Evolutionary conservation across 768 basidiomycete genomes (phyloP).

Genomic region (Pulveroboletus sp.): DNA sequence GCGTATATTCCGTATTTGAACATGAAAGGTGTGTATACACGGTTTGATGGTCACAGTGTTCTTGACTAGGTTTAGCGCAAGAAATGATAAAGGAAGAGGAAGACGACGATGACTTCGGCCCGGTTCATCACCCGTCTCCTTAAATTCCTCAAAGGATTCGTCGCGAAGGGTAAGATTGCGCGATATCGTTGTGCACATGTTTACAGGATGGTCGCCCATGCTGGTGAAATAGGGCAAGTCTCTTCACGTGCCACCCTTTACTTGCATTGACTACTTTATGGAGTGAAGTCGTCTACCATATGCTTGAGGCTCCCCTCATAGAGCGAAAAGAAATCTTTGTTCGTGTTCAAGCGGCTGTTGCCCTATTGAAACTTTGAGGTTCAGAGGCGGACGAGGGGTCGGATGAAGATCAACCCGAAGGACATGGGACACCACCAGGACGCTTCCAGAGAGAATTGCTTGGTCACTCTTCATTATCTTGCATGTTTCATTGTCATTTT

Average conservation of each 20-base stretch:
- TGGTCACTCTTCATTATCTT: no score
- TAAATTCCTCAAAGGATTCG: constrained; percentile 72
- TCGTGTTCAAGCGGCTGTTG: constrained; percentile 76
- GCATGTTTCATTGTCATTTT: no score
- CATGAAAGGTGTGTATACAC: constrained; percentile 58
- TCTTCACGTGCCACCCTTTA: not conserved
- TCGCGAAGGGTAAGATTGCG: constrained; percentile 83
- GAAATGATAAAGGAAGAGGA: constrained; percentile 35
- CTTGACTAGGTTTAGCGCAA: constrained; percentile 27
- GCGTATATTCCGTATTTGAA: constrained; percentile 74
- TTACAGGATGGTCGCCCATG: constrained; percentile 72
- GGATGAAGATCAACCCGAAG: no score
- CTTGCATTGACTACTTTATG: not conserved
- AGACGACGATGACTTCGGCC: constrained; percentile 51
- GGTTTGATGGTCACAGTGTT: not conserved
- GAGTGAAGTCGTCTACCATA: constrained; percentile 75
- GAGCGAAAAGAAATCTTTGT: constrained; percentile 77
- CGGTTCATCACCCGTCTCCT: constrained; percentile 69
- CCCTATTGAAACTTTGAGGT: constrained; percentile 72
- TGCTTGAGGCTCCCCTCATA: constrained; percentile 61
- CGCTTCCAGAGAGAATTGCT: no score
- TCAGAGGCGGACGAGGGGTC: no score
- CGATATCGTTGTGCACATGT: constrained; percentile 73
- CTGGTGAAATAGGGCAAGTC: constrained; percentile 84
- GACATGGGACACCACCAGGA: no score